Conservation (phyloP, 1,284 basidiomycete genomes). For the Trichosporon faecale region DNA sequence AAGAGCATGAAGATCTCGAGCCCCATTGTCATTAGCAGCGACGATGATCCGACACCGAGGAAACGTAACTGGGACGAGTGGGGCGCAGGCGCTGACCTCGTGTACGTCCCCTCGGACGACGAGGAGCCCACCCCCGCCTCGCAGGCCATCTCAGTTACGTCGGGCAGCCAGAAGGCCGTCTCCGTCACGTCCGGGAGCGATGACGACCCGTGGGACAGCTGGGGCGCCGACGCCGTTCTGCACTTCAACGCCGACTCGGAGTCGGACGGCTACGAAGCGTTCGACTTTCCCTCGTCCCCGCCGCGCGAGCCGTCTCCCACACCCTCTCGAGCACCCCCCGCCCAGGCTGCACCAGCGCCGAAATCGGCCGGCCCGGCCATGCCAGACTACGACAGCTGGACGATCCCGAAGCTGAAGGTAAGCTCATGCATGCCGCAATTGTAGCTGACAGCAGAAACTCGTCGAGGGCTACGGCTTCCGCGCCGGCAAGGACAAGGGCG, state of each 20-base stretch:
- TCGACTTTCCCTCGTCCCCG: neutral
- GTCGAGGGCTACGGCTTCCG: slow-evolving; percentile 41
- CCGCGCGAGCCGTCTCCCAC: neutral
- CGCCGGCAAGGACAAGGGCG: slow-evolving; percentile 28
- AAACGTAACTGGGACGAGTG: neutral
- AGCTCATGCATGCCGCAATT: slow-evolving; percentile 1
- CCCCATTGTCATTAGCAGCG: slow-evolving; percentile 12
- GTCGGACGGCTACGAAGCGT: neutral
- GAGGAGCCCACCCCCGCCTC: neutral
- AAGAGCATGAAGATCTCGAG: slow-evolving; percentile 5
- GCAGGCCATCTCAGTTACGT: neutral
- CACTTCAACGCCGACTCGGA: neutral
- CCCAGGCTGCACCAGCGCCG: neutral
- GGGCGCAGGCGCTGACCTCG: neutral
- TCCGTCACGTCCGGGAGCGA: neutral
- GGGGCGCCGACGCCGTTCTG: neutral
- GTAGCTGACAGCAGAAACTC: slow-evolving; percentile 5
- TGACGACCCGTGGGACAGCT: slow-evolving; percentile 4
- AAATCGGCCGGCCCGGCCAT: slow-evolving; percentile 26
- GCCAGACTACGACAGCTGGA: slow-evolving; percentile 45
- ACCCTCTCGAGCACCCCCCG: neutral
- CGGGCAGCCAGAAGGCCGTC: neutral
- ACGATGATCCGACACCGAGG: neutral
- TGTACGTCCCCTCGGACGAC: neutral
- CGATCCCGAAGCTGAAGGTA: slow-evolving; percentile 40